phyloP scores from a whole-genome alignment of 305 asterid species.

The Fraxinus angustifolia region DNA sequence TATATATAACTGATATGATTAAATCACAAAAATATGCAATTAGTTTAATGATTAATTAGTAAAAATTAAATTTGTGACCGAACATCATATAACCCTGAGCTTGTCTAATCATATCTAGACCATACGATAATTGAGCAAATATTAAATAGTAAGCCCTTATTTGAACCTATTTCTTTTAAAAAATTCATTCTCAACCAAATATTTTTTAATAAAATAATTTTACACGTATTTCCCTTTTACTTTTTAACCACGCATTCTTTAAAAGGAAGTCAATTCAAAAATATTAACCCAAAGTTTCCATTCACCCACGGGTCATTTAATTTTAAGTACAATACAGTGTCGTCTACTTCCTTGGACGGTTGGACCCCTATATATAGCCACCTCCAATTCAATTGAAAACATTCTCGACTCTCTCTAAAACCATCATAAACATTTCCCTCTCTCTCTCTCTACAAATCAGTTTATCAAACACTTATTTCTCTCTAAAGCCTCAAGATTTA shows the following conservation, averaged over 20 bases:
- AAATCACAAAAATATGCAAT: neutral
- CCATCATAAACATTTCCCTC: neutral
- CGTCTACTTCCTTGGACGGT: neutral
- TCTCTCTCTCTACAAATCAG: neutral
- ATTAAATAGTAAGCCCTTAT: neutral
- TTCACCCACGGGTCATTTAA: slow-evolving; percentile 14
- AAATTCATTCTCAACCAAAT: too few species aligned
- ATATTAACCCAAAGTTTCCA: slow-evolving; percentile 12
- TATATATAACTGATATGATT: neutral
- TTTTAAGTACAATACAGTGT: slow-evolving; percentile 18
- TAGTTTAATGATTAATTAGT: neutral
- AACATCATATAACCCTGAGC: neutral
- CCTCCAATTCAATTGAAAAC: slow-evolving; percentile 26
- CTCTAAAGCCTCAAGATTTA: neutral
- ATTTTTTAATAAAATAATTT: too few species aligned
- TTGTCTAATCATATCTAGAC: neutral
- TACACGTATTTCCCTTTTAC: too few species aligned
- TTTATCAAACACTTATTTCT: neutral
- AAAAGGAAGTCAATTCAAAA: too few species aligned
- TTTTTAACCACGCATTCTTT: too few species aligned
- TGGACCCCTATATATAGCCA: slow-evolving; percentile 29
- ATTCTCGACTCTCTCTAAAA: slow-evolving; percentile 18
- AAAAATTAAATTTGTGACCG: neutral
- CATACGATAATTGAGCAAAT: slow-evolving; percentile 10
- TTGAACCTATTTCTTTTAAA: neutral